Base-by-base conservation (phyloP, 2,329 filamentous ascomycete genomes). In the Diaporthe vexans region DNA sequence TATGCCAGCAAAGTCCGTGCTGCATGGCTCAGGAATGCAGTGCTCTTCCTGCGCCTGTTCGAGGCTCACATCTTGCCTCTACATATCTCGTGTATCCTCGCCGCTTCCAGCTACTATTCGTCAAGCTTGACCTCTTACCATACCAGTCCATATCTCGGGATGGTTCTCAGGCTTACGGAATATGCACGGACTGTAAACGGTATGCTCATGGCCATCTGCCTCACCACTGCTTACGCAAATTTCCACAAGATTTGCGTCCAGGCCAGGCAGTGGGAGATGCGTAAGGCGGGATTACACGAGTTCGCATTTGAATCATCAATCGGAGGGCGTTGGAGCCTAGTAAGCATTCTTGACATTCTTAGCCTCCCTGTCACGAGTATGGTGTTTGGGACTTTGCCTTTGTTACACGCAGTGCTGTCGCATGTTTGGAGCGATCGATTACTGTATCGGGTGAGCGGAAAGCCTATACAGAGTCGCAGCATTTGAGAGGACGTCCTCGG, bases 371-470 rank as follows among this genome's bases (percentile, higher is more conserved):
- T 57, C 7, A 8, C 67, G 46, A 57, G 51, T 10, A 57, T 48
- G 43, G 9, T 70, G 17, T 70, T 70, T 24, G 67, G 67, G 26
- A 70, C 51, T 57, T 40, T 70, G 17, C 67, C 67, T 11, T 57
- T 70, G 24, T 33, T 70, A 19, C 67, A 70, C 26, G 67, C 67
- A 33, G 67, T 46, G 4, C 9, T 70, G 19, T 70, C 51, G 2
- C 67, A 70, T 35, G 21, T 57, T 10, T 70, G 67, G 67, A 70
- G 35, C 35, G 67, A 70, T 24, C 29, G 24, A 4, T 33, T 70
- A 10, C 17, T 57, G 24, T 70, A 70, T 70, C 67, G 35, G 17
- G 67, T 70, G n/a, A 70, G 67, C 56, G 51, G 67, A 8, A 70
- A 70, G 35, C 67, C 67, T 15, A 29, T 24, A 0, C 46, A 70